Evolutionary conservation across 495 filamentous ascomycete genomes (phyloP), one percentile per base, ranked within the genome.

Genomic region (Viridothelium virens): DNA sequence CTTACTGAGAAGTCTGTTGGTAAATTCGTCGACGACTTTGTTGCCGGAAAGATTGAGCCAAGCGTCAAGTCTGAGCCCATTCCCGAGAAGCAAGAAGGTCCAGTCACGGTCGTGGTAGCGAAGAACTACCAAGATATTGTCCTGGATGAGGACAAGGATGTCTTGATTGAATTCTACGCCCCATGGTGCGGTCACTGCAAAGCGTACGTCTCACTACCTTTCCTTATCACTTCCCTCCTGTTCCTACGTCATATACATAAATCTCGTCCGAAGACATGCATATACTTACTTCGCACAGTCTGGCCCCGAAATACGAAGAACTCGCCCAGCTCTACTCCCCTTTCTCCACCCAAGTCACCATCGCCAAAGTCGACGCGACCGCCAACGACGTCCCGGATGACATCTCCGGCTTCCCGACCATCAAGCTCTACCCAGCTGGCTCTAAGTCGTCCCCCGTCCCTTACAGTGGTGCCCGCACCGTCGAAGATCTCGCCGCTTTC

Each of bases 181-280:
- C 95, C 95, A 50, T 97, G 94, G 95, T 99, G 95, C 76, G 94
- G 94, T 70, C 94, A 98, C 85, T 98, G 94, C 89, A 98, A 98
- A 83, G 89, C 91, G 79, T 85, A 79, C 74, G 80, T 78, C 39
- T 56, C 46, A 9, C 11, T 12, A 61, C 50, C 38, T 34, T 37
- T 14, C 16, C 14, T 10, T 67, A 39, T 36, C 9, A 38, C 16
- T 48, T 0, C 11, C 14, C 62, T 39, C 53, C 74, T 77, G 64
- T 77, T 64, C 36, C 34, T 2, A 37, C 50, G n/a, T 63, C 46
- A 14, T 39, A 0, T 14, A 3, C 53, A 34, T 56, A 25, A 25
- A 25, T 25, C 25, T 25, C 25, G 25, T 25, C 25, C 25, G 1
- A 25, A 25, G 25, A 25, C 25, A 25, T 25, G 25, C 25, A 25